Conservation (phyloP, 306 rosid species). For the Quercus variabilis region DNA sequence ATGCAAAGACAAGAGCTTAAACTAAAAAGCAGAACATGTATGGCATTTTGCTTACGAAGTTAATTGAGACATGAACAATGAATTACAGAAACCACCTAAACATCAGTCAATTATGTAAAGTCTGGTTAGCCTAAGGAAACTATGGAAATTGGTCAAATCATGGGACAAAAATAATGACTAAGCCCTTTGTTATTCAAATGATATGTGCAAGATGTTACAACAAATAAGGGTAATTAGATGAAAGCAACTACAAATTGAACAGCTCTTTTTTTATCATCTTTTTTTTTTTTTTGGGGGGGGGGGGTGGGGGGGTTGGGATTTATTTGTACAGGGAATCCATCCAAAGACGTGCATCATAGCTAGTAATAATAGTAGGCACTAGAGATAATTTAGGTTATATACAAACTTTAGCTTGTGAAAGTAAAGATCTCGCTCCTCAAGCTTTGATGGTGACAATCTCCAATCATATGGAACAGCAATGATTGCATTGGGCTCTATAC, state of each 20-base stretch:
- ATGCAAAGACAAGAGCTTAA: neutral
- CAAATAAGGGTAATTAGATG: too few relatives aligned
- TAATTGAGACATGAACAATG: too few relatives aligned
- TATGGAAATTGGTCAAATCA: neutral
- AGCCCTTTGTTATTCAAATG: too few relatives aligned
- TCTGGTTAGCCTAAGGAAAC: neutral
- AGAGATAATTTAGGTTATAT: constrained; percentile 11
- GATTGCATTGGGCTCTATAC: constrained; percentile 93
- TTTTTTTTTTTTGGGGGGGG: neutral
- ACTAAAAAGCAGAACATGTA: too few relatives aligned
- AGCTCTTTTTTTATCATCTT: neutral
- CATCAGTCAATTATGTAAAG: neutral
- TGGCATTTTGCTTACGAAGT: too few relatives aligned
- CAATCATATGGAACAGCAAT: constrained; percentile 97
- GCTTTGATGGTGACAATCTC: constrained; percentile 89
- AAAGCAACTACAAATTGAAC: too few relatives aligned
- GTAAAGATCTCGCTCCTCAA: constrained; percentile 96
- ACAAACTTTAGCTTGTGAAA: constrained; percentile 95
- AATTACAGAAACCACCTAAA: too few relatives aligned
- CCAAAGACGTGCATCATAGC: constrained; percentile 8
- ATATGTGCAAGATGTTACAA: too few relatives aligned
- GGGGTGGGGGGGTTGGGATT: neutral
- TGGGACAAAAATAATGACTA: too few relatives aligned
- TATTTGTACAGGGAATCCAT: neutral
- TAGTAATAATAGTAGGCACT: neutral